Evolutionary conservation across 257 asterid genomes (phyloP).

Genomic region (Nicotiana knightiana): DNA sequence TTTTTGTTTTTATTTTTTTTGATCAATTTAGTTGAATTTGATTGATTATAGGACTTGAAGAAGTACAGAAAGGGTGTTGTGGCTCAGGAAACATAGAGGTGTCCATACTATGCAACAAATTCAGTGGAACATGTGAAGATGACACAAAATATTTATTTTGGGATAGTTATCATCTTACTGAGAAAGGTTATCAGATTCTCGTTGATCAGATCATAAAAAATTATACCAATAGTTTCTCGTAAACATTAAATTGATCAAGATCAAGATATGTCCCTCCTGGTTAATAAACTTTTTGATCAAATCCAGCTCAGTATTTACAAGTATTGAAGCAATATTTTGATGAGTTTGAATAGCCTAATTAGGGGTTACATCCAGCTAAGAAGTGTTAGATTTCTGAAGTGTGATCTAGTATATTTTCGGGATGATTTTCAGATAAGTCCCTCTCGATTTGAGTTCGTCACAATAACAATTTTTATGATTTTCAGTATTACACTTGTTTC

Average conservation of each 20-base stretch:
- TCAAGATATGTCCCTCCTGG: too few relatives aligned
- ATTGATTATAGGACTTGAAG: constrained; percentile 26
- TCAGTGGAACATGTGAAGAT: constrained; percentile 19
- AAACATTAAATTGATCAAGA: neutral
- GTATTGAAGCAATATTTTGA: too few relatives aligned
- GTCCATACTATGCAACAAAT: constrained; percentile 21
- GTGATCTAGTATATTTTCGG: too few relatives aligned
- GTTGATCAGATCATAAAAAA: neutral
- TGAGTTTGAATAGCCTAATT: too few relatives aligned
- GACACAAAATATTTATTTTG: neutral
- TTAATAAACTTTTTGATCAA: too few relatives aligned
- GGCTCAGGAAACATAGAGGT: constrained; percentile 28
- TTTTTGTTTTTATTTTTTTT: neutral
- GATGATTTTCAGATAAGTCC: too few relatives aligned
- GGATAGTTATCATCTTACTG: constrained; percentile 6
- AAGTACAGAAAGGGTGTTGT: constrained; percentile 34
- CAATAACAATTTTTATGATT: too few relatives aligned
- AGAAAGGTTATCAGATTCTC: constrained; percentile 24
- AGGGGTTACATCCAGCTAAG: too few relatives aligned
- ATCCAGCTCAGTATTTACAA: too few relatives aligned
- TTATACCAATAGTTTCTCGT: neutral
- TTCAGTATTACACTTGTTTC: too few relatives aligned
- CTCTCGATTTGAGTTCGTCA: too few relatives aligned
- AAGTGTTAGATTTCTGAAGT: too few relatives aligned
- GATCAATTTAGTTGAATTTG: neutral